Evolutionary conservation across 345 rosid species (phyloP), one percentile per base, ranked within the genome.

Genomic region (Conringia planisiliqua): DNA sequence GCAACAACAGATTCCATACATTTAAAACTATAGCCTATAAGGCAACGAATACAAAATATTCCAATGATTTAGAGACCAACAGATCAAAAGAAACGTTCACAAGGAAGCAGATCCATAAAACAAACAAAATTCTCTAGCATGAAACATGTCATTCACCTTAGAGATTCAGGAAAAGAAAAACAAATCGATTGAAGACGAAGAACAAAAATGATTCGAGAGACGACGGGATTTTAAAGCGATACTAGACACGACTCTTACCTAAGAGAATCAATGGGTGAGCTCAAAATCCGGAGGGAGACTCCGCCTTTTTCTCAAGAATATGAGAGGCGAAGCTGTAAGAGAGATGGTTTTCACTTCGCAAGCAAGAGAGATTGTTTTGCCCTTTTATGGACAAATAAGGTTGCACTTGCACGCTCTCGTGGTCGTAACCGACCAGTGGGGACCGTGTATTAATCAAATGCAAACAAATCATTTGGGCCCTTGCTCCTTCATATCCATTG

Each of bases 251-350:
- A 52, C 13, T 12, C 16, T 1, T 61, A 73, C 67, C 74, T 13
- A 57, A 24, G 16, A 54, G 11, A 79, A 68, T 46, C 16, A 75
- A 72, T 11, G 74, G 71, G 62, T 27, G 51, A 20, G 59, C 66
- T 4, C 10, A 63, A 65, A 38, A 40, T 18, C 62, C 38, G 79
- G 84, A 81, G 36, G 16, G 17, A 76, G 4, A 44, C 79, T 71
- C 83, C 77, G 80, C 82, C 86, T 64, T 74, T 76, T 69, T 59
- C 79, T 80, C 73, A 65, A 71, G 20, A 72, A 77, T 42, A 46
- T 51, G 68, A 69, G 70, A 62, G 66, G 77, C 62, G 62, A 75
- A 60, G 71, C 26, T 7, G 2, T 22, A n/a, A 38, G 47, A 18
- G 39, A 51, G 50, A 38, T 24, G 30, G 4, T 54, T 26, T 55